These are phyloP conservation scores for Coniella lustricola DNA, from an alignment of 2,329 filamentous ascomycete genomes.

Conservation along the genomic window DNA sequence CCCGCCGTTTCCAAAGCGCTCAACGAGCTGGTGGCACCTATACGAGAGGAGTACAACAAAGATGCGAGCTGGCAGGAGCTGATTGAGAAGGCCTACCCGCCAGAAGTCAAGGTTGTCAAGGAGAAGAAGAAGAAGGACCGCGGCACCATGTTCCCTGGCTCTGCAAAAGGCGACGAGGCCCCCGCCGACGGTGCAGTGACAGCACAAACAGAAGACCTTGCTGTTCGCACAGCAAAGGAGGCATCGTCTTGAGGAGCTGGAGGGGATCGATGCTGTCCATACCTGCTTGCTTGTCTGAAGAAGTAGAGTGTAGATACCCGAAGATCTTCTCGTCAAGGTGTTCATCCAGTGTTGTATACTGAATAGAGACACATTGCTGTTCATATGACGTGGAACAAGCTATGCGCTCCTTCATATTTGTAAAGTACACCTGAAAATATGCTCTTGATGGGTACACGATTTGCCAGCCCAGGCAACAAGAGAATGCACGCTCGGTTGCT, in stretches of 20 bases:
- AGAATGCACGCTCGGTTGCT: no score
- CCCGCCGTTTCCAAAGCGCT: constrained; percentile 71
- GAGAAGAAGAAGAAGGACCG: constrained; percentile 73
- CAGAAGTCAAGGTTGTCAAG: constrained; percentile 59
- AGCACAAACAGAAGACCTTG: constrained; percentile 14
- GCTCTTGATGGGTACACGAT: no score
- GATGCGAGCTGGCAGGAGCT: constrained; percentile 69
- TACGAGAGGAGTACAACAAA: constrained; percentile 58
- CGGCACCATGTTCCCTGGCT: constrained; percentile 56
- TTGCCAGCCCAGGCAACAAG: no score
- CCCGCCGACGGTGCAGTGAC: constrained; percentile 14
- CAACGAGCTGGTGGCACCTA: constrained; percentile 66
- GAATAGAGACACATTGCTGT: no score
- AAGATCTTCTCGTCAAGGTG: background rate
- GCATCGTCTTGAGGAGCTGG: background rate
- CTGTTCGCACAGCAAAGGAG: constrained; percentile 6
- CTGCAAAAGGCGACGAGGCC: constrained; percentile 11
- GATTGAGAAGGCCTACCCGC: constrained; percentile 74
- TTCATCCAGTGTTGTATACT: no score
- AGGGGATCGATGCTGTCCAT: background rate
- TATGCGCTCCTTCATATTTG: no score
- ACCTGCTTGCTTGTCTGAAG: background rate
- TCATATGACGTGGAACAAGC: no score
- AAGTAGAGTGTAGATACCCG: background rate
- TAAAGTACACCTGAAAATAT: no score